Base-by-base conservation (phyloP, 1,284 basidiomycete genomes). In the Malassezia arunalokei region DNA sequence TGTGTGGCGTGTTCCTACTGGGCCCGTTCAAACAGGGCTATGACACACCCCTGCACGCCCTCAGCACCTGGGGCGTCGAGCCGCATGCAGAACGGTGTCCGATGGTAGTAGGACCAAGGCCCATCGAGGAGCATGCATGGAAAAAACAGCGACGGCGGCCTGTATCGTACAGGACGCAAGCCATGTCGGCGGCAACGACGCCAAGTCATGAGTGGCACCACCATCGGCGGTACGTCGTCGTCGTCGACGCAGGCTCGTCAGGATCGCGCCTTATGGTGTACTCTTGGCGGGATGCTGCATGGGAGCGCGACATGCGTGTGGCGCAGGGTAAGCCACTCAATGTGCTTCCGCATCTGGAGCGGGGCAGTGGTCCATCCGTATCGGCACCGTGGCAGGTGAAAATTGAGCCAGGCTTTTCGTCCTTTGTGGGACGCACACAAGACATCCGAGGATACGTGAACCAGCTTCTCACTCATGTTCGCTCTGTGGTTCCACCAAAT, bases 171-270 rank as follows among this genome's bases (percentile, higher is more conserved):
- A 35, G 11, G 33, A 35, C 33, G 15, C 15, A 11, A 12, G 33
- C 11, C 33, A 35, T 35, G 33, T 24, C 20, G 20, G 20, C 20
- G 20, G 20, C 20, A 40, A 40, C 39, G 39, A 40, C 9, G 20
- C 39, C 3, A 12, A 11, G 9, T 35, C n/a, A 17, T 15, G 12
- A 24, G 9, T 9, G 39, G 17, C 6, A 40, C 33, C n/a, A 40
- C 14, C 40, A 49, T 8, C 56, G 70, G 29, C 57, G 72, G 40
- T 98, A 92, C 76, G 91, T 89, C 45, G 83, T 98, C 57, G 88
- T 98, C 53, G 86, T 99, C 73, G 92, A 99, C 77, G 92, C 92
- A 65, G 92, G 92, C 59, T 94, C 89, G 68, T 95, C 90, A 9
- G 92, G 92, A 33, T 96, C 91, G 6, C 80, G 94, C 44, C 79